phyloP scores from a whole-genome alignment of 2,329 filamentous ascomycete genomes.

The Hypomyces perniciosus region DNA sequence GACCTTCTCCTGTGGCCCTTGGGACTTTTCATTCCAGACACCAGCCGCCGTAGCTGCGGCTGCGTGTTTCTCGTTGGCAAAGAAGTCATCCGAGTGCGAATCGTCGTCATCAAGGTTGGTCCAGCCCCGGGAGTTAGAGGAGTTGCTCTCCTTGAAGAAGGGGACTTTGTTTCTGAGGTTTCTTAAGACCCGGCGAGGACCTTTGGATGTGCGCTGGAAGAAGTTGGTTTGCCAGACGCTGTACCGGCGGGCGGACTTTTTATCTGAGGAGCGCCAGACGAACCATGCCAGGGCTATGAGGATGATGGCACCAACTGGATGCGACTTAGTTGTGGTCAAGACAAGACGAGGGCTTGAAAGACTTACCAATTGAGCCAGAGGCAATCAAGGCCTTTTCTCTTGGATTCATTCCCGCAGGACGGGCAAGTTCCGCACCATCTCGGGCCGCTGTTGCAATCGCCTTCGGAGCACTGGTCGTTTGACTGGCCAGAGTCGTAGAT shows the following conservation, averaged over 20 bases:
- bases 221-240: not conserved
- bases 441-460: not conserved
- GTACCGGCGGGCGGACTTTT: conserved; percentile 7
- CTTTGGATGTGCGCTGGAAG: not conserved
- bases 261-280: conserved; percentile 30
- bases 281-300: conserved; percentile 41
- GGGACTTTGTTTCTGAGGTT: conserved; percentile 21
- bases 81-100: not conserved
- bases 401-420: not conserved
- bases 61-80: not conserved
- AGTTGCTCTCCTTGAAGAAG: conserved; percentile 23
- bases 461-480: not conserved
- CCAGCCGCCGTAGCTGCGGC: not conserved
- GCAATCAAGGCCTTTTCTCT: conserved; percentile 17
- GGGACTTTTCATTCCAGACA: not conserved
- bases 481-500: not conserved
- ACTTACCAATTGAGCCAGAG: conserved; percentile 17
- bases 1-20: not conserved
- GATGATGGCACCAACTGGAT: conserved; percentile 37
- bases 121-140: conserved; percentile 18
- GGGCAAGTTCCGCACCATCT: not conserved
- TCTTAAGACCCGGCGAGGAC: not conserved
- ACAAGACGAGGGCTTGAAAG: not conserved
- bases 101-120: conserved; percentile 28
- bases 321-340: too few species aligned